phyloP scores from a whole-genome alignment of 768 basidiomycete species.

The Termitomyces sp. region DNA sequence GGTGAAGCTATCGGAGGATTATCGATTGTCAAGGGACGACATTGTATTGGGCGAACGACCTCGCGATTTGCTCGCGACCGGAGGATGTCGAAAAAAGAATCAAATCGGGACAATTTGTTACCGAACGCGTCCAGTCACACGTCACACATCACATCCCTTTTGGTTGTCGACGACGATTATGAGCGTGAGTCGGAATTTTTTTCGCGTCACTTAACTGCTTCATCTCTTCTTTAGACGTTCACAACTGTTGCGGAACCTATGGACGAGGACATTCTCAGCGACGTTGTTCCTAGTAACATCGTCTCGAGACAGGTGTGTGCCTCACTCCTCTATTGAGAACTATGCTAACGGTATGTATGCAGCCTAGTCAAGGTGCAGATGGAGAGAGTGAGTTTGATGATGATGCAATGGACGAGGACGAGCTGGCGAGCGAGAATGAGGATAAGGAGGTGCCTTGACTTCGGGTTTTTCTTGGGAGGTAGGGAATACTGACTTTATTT shows the following conservation, averaged over 20 bases:
- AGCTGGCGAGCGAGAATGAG: constrained; percentile 53
- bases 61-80: too few relatives aligned
- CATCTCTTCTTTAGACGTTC: constrained; percentile 26
- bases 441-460: constrained; percentile 29
- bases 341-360: neutral
- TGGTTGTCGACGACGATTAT: constrained; percentile 13
- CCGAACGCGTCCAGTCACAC: constrained; percentile 17
- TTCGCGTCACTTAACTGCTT: neutral
- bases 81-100: too few relatives aligned
- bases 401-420: constrained; percentile 56
- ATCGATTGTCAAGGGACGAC: too few relatives aligned
- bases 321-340: neutral
- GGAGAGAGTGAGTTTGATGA: constrained; percentile 74
- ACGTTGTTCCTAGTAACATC: constrained; percentile 88
- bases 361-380: constrained; percentile 66
- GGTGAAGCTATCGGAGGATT: too few relatives aligned
- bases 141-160: constrained; percentile 11
- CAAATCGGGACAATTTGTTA: neutral
- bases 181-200: constrained; percentile 18
- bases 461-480: constrained; percentile 10
- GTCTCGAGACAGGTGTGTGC: constrained; percentile 76
- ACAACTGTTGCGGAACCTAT: constrained; percentile 31
- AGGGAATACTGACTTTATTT: neutral
- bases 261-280: constrained; percentile 84
- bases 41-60: too few relatives aligned